Evolutionary conservation across 371 early-diverging fungal genomes (phyloP).

Genomic region (Mucor plumbeus): DNA sequence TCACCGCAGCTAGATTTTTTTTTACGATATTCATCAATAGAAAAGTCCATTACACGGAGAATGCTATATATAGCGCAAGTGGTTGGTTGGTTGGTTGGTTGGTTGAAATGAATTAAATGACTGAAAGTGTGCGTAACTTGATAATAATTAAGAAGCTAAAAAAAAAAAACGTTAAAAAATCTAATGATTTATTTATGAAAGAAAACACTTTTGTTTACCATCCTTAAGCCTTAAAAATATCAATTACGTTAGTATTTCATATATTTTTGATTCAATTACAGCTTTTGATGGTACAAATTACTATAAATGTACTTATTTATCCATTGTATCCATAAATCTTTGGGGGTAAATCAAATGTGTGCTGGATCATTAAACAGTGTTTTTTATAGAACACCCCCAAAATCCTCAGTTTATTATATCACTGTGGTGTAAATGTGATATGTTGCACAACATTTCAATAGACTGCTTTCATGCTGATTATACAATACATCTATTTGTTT

Average conservation of each 20-base stretch:
- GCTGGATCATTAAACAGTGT: not conserved
- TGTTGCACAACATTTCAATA: not conserved
- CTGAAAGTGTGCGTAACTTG: not conserved
- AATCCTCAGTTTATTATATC: not conserved
- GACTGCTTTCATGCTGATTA: slow-evolving; percentile 5
- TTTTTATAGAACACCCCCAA: not conserved
- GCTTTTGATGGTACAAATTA: not conserved
- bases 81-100: slow-evolving; percentile 7
- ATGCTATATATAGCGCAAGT: not conserved
- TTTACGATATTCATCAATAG: not conserved
- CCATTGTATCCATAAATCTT: not conserved
- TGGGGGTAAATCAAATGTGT: not conserved
- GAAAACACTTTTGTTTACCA: too few relatives aligned
- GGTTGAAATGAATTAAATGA: not conserved
- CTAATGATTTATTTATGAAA: too few relatives aligned
- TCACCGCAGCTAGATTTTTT: not conserved
- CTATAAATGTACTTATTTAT: not conserved
- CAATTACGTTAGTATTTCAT: not conserved
- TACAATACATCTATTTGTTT: not conserved
- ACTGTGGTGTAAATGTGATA: not conserved
- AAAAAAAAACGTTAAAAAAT: too few relatives aligned
- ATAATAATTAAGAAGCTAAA: too few relatives aligned
- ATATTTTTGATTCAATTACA: not conserved
- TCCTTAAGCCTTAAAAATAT: too few relatives aligned
- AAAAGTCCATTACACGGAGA: not conserved